Base-by-base conservation (phyloP, 2,329 filamentous ascomycete species). In the Lecanicillium sp. region DNA sequence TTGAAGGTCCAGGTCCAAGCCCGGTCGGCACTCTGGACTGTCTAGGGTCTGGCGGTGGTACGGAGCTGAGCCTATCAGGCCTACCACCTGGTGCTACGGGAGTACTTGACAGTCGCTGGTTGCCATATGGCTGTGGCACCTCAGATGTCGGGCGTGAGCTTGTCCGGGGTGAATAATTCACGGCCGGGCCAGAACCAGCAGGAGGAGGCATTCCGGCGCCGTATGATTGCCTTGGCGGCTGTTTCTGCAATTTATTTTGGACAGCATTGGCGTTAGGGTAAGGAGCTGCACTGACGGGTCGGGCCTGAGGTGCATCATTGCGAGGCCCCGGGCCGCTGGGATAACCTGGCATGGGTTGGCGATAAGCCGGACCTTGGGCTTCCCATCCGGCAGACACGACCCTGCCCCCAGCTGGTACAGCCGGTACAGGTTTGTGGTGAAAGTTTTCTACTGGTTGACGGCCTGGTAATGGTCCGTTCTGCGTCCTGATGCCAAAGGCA, bases 401-500 rank as follows among this genome's bases (percentile, higher is more conserved):
- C 34, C 70, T 67, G 28, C 59, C 60, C 9, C 67, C 64, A 56
- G 44, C 70, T 63, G 34, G 53, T 48, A 12, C 62, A 60, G 28
- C 55, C 57, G 48, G 45, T 14, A 41, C 42, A 14, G 44, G 35
- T n/a, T 62, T 56, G 13, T 64, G 62, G 25, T 70, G 61, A 37
- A 74, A 57, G 48, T 67, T 70, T 15, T 65, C 63, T 39, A 61
- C 60, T 3, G 69, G 68, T 35, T 71, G 63, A 3, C 68, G 65
- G 22, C 53, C 51, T 7, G 65, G 62, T 47, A 72, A 55, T 4
- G 19, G 45, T 49, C 30, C 14, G 45, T 50, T 52, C 49, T 67
- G 46, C 53, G 66, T 71, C 47, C 68, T 71, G 49, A 71, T 75
- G 28, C 73, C 70, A 49, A 76, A 77, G 1, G 73, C 65, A 46